Percentiles rank a stretch among this genome's conserved stretches.
phyloP scores from a whole-genome alignment of 1,284 basidiomycete genomes.

The Pyrrhoderma noxium region DNA sequence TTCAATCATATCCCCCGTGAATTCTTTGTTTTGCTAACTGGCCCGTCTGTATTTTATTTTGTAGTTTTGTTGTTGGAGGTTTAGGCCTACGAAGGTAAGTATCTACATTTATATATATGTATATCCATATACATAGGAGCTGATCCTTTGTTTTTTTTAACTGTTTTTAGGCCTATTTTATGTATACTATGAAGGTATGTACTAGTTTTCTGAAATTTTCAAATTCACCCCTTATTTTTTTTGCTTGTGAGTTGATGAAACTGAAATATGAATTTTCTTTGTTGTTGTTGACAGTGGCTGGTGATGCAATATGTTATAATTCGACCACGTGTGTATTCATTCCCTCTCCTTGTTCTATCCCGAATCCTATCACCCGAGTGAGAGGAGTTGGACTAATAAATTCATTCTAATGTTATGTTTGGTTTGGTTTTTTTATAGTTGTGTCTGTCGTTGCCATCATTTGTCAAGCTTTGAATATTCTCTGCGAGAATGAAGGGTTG shows the following conservation, averaged over 20 bases:
- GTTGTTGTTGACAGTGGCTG: no score
- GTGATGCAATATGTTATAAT: conserved; percentile 82
- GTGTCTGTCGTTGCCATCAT: conserved; percentile 71
- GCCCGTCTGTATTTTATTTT: no score
- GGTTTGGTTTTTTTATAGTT: conserved; percentile 21
- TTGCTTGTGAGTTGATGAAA: no score
- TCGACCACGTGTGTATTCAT: conserved; percentile 59
- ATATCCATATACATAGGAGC: conserved; percentile 8
- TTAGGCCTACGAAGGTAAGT: conserved; percentile 68
- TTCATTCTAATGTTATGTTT: neutral
- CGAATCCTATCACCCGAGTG: neutral
- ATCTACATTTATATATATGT: neutral
- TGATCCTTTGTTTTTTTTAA: conserved; percentile 5
- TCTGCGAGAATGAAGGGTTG: conserved; percentile 59
- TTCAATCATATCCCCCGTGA: neutral
- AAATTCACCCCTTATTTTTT: no score
- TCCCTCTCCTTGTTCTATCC: neutral
- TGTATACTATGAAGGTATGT: conserved; percentile 75
- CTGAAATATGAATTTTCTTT: no score
- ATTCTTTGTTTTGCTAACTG: conserved; percentile 9
- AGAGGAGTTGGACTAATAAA: neutral
- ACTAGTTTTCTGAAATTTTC: no score
- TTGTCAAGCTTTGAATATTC: conserved; percentile 55
- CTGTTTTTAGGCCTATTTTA: conserved; percentile 62
- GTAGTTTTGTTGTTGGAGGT: conserved; percentile 70